These are phyloP conservation scores for Silene coronaria DNA, from an alignment of 179 eudicot species.

Conservation along the genomic window DNA sequence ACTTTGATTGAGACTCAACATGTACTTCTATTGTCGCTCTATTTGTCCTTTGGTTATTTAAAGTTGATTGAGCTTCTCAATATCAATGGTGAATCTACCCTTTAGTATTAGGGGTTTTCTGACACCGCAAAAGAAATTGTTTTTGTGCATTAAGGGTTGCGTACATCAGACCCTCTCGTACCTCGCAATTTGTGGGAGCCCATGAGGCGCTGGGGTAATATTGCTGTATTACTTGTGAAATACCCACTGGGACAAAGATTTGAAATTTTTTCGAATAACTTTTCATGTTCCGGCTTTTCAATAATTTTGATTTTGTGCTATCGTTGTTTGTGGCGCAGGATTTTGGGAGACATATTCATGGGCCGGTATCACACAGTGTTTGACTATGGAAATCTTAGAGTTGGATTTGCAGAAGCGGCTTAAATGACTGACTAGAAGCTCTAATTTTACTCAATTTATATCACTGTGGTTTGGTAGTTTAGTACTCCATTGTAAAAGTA, in stretches of 20 bases:
- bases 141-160: no score
- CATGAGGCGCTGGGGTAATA: no score
- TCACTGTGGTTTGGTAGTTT: not conserved
- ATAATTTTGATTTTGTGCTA: not conserved
- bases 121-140: not conserved
- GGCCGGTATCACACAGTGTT: slow-evolving; percentile 68
- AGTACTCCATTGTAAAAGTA: not conserved
- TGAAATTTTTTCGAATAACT: no score
- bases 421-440: slow-evolving; percentile 12
- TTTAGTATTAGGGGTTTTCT: not conserved
- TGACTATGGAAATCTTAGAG: slow-evolving; percentile 52
- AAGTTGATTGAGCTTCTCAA: not conserved
- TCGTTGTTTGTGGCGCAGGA: slow-evolving; percentile 39
- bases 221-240: no score
- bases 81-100: not conserved
- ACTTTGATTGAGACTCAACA: no score
- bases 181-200: no score
- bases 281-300: not conserved
- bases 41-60: not conserved
- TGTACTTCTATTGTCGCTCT: no score
- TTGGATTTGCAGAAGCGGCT: slow-evolving; percentile 73
- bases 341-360: slow-evolving; percentile 76
- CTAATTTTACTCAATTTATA: not conserved
- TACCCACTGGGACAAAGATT: no score
- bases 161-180: no score